Base-by-base conservation (phyloP, 148 eudicot genomes). In the Selenicereus undatus region DNA sequence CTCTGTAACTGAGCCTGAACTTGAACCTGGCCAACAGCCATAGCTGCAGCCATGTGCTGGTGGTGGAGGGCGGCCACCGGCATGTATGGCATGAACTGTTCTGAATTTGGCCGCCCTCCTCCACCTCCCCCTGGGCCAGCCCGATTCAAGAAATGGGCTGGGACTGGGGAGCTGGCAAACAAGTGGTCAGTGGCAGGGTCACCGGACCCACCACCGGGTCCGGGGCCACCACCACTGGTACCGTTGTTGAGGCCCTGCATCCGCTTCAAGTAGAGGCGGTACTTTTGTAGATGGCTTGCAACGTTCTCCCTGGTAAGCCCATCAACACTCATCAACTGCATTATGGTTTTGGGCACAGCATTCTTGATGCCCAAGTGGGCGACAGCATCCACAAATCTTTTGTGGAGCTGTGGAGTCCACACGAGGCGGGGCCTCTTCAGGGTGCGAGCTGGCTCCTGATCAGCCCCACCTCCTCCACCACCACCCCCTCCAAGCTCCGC, bases 101-200 rank as follows among this genome's bases (percentile, higher is more conserved):
- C 96, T 17, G 90, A 83, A 79, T 86, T 85, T 5, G 87, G 42
- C 75, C 90, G 69, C 12, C 82, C 85, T 32, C 75, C 79, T 0
- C 78, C 50, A 32, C 82, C 81, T 27, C 76, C 82, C 1, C 69
- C 62, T 3, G 62, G 12, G 13, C 68, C 68, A 1, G 68, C 29
- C 29, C 68, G 29, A 26, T 64, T 64, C 80, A 95, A 73, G 56
- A 95, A 93, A 84, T 95, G 99, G 3, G 99, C 68, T 24, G 99
- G 98, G 58, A 96, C 98, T 0, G 99, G 99, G 5, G 95, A 86
- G 75, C 95, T 93, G 0, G 99, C 98, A 17, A 96, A 93, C 60
- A 96, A 79, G 29, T 86, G 93, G 79, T 96, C 99, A 6, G 93
- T 90, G 7, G 94, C 97, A 2, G 97, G 24, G 30, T 93, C 98